Percentiles rank a stretch among this genome's conserved stretches.
Evolutionary conservation across 1,284 basidiomycete species (phyloP).

Genomic region (Tilletia setariae): DNA sequence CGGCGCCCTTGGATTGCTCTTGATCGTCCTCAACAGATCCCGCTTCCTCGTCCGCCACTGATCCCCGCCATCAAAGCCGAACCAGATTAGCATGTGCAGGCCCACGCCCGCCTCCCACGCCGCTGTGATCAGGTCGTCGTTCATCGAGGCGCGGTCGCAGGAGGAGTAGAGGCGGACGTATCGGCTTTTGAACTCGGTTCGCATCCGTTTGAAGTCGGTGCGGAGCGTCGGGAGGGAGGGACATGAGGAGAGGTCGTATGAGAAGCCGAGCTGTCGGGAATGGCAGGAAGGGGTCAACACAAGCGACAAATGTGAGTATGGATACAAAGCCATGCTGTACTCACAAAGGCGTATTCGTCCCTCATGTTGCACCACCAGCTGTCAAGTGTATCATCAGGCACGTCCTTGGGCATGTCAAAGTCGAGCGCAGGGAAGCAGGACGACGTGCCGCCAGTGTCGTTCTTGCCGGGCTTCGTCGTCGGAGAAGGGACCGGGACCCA

Average conservation of each 20-base stretch:
- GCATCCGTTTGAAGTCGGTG: conserved; percentile 66
- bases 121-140: conserved; percentile 67
- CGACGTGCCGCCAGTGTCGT: neutral
- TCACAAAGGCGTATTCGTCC: conserved; percentile 30
- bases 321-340: conserved; percentile 5
- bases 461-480: neutral
- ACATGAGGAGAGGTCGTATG: conserved; percentile 18
- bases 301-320: neutral
- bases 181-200: conserved; percentile 63
- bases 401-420: conserved; percentile 25
- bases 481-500: neutral
- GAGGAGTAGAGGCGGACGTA: conserved; percentile 70
- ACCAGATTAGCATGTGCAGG: conserved; percentile 71
- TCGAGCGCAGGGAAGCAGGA: conserved; percentile 27
- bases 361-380: conserved; percentile 26
- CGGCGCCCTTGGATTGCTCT: conserved; percentile 65
- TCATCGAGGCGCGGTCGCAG: conserved; percentile 59
- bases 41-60: conserved; percentile 63
- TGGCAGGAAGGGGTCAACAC: neutral
- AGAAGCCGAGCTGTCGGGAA: conserved; percentile 24
- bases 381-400: conserved; percentile 18
- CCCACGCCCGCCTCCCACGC: conserved; percentile 69
- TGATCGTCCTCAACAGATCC: conserved; percentile 59
- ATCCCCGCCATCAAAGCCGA: conserved; percentile 60
- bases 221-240: conserved; percentile 56